Evolutionary conservation across 495 filamentous ascomycete genomes (phyloP), one percentile per base, ranked within the genome.

Genomic region (Aspergillus haitiensis): DNA sequence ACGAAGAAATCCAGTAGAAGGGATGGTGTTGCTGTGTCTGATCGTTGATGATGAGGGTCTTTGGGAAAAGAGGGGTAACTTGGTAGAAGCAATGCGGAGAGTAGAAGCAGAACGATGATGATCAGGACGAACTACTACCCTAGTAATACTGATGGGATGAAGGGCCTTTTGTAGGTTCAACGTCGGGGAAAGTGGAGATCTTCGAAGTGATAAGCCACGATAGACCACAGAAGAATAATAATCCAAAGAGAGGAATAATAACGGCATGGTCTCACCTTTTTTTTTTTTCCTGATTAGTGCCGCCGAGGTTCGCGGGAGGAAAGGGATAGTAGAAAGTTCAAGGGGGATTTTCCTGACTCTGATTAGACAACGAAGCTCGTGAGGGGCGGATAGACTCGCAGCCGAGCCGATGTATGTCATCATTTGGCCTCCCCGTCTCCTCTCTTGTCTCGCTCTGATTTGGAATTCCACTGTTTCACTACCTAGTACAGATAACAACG

Each of bases 381-480:
- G 44, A 47, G 51, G 35, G 36, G 34, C 21, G 55, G 55, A 58
- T 51, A 37, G 10, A 42, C 13, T 35, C 46, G 31, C 32, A 37
- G 35, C 47, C 55, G 55, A 42, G 36, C 55, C 16, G 46, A 33
- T 60, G 52, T 36, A 27, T 52, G 55, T 58, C 64, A 60, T 64
- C 53, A 52, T 56, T 18, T 13, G 11, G 21, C 3, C 21, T 27
- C 21, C 3, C 21, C 21, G n/a, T n/a, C 21, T 27, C 21, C 21
- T 27, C 21, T 27, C 21, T 27, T 27, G 21, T 27, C 21, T 27
- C 11, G n/a, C 13, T 10, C 16, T 18, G 27, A 47, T 47, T 47
- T 47, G 44, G 44, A 47, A 47, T 47, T 18, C n/a, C n/a, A 21
- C n/a, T 18, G 6, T 5, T 18, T 8, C 21, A 40, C 16, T 16